Conservation (phyloP, 192 early-diverging fungal species). For the Chytriomyces sp. region DNA sequence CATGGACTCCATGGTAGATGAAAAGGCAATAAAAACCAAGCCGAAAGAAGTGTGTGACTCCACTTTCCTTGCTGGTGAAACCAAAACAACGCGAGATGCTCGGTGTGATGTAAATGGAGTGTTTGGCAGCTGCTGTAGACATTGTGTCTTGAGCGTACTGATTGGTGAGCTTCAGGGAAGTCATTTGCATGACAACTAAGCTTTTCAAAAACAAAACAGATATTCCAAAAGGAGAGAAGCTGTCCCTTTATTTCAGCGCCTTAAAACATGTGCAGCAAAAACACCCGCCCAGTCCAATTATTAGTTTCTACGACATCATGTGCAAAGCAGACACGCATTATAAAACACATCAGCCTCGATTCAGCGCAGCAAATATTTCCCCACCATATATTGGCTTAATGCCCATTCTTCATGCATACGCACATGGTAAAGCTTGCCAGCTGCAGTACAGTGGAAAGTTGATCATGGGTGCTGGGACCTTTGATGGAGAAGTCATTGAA, state of each 20-base stretch:
- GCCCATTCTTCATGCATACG: background rate
- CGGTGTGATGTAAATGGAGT: background rate
- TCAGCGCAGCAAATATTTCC: background rate
- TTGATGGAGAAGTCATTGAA: background rate
- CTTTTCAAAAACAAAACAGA: background rate
- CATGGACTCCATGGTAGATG: background rate
- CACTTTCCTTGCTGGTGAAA: background rate
- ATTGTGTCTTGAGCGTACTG: background rate
- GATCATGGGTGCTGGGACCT: background rate
- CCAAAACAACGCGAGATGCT: background rate
- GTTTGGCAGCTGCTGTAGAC: background rate
- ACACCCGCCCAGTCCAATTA: background rate
- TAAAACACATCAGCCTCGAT: background rate
- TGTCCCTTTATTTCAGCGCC: background rate
- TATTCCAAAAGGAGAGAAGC: slow-evolving; percentile 11
- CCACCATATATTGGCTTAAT: background rate
- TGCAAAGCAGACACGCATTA: background rate
- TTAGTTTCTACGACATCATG: background rate
- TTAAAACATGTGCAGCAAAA: background rate
- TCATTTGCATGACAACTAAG: background rate
- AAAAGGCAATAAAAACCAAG: background rate
- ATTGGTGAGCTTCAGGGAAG: background rate
- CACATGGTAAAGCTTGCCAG: background rate
- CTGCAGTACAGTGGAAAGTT: background rate
- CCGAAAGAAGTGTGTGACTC: background rate